A percentile compares a stretch with the other conserved stretches of the same genome.
These are phyloP conservation scores for Stromatinia cepivora DNA, from an alignment of 2,329 filamentous ascomycete species.

Conservation along the genomic window DNA sequence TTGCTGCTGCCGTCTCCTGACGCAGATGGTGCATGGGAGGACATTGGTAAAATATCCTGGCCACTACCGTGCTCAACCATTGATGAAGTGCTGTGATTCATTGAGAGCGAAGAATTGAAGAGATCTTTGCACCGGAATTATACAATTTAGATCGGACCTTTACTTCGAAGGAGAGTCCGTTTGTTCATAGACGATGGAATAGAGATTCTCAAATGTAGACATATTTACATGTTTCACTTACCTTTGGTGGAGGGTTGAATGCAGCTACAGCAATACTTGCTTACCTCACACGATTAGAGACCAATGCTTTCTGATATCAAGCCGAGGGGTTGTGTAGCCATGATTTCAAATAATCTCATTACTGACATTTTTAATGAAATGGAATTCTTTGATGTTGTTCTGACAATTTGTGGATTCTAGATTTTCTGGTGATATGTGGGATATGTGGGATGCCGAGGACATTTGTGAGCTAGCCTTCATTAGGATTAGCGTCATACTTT, in stretches of 20 bases:
- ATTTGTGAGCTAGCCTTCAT: background rate
- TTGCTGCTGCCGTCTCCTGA: background rate
- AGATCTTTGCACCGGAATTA: background rate
- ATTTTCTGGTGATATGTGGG: conserved; percentile 1
- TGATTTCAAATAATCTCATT: background rate
- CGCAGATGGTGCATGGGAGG: background rate
- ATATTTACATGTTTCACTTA: conserved; percentile 1
- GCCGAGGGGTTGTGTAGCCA: background rate
- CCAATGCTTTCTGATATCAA: background rate
- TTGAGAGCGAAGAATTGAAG: background rate
- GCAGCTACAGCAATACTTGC: background rate
- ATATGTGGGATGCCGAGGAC: conserved; percentile 13
- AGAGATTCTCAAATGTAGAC: conserved; percentile 1
- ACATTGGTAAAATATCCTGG: background rate
- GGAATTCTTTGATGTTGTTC: background rate
- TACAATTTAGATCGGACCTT: background rate
- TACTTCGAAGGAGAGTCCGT: background rate
- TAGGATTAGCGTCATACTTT: background rate
- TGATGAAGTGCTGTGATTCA: background rate
- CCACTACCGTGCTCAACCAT: background rate
- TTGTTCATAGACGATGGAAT: background rate
- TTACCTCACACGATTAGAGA: background rate
- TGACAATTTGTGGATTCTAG: background rate
- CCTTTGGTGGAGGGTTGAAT: background rate
- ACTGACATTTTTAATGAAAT: background rate